Evolutionary conservation across 2,329 filamentous ascomycete genomes (phyloP), one percentile per base, ranked within the genome.

Genomic region (Elsinoe necatrix): DNA sequence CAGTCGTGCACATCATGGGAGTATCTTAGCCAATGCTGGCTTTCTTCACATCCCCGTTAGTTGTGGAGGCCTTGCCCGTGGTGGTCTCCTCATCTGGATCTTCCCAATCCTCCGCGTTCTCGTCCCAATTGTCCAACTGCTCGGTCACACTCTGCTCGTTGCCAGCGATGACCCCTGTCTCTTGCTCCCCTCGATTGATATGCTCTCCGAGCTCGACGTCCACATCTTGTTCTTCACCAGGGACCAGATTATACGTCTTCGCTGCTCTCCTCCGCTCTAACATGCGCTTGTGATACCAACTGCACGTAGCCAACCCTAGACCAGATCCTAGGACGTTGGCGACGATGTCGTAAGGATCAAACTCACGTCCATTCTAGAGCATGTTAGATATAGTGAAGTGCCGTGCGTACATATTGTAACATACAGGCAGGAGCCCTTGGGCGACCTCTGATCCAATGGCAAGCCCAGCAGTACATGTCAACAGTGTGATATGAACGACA

Each of bases 261-360:
- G 82, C 82, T 66, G 82, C 77, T 59, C 91, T 80, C 68, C 87
- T 88, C 60, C 93, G 80, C 71, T 97, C 92, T 37, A 97, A 76
- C 90, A 97, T 97, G 58, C 93, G 85, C 67, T 87, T 86, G 73
- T 98, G 93, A 69, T 98, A 98, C 87, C 88, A 92, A 57, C 83
- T 85, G 69, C 88, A 95, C 18, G 95, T 69, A 0, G 78, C 84
- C 18, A 96, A 68, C 0, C 82, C 90, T 0, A 77, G 74, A 12
- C 87, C 71, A 61, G 87, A 92, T 41, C 93, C 93, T 39, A 88
- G 74, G 0, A 95, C 72, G 69, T 98, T 98, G 67, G 91, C 90
- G 55, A 89, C 76, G 60, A 98, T 88, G 68, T 97, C 89, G 66
- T 85, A 89, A 50, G 86, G 74, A 67, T 98, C 93, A 66, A 86